phyloP scores from a whole-genome alignment of 2,329 filamentous ascomycete genomes.

The Penicillium sp. region DNA sequence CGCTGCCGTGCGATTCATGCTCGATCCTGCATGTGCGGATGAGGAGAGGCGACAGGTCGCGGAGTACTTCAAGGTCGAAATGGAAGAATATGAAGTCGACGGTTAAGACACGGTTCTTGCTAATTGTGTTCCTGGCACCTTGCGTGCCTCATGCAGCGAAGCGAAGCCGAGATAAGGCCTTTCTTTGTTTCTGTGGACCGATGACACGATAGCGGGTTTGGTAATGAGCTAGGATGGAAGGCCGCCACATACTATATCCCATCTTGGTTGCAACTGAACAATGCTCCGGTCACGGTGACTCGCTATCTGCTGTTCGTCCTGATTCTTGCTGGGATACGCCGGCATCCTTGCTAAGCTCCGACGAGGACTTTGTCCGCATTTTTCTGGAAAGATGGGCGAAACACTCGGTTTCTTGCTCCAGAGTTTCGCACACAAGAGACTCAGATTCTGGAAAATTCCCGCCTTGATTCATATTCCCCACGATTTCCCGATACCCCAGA shows the following conservation, averaged over 20 bases:
- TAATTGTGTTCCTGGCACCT: background rate
- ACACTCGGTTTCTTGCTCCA: background rate
- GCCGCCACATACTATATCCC: background rate
- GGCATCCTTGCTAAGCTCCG: background rate
- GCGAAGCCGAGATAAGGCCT: background rate
- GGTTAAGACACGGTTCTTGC: conserved; percentile 22
- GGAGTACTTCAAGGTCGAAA: conserved; percentile 70
- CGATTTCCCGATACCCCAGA: conserved; percentile 6
- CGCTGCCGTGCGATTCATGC: conserved; percentile 84
- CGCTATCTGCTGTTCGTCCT: background rate
- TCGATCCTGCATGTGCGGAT: conserved; percentile 73
- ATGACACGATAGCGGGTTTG: background rate
- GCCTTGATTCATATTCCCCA: background rate
- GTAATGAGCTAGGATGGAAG: background rate
- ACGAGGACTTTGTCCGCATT: background rate
- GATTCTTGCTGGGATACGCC: background rate
- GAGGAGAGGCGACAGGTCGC: conserved; percentile 68
- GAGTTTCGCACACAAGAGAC: background rate
- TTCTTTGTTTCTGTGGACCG: background rate
- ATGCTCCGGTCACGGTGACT: background rate
- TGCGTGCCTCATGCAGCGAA: background rate
- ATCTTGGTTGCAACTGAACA: background rate
- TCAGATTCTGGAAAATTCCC: background rate
- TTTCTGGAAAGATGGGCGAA: background rate
- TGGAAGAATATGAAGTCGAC: conserved; percentile 62